Evolutionary conservation across 2,329 filamentous ascomycete species (phyloP), one percentile per base, ranked within the genome.

Genomic region (Colletotrichum limetticola): DNA sequence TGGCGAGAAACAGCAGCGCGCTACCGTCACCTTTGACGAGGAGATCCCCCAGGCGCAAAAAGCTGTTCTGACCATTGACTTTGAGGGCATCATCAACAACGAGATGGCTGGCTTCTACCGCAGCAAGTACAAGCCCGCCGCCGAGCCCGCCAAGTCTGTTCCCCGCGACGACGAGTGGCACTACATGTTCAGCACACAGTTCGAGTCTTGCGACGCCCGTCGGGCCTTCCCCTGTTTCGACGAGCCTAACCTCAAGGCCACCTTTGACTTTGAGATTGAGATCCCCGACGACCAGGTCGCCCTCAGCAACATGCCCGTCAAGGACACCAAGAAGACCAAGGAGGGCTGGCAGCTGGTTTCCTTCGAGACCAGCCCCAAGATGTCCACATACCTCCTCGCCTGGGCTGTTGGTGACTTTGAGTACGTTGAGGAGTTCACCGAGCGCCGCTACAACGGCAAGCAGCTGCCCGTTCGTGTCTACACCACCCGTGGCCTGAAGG

Each of bases 351-450:
- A 94, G 77, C 82, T 88, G 49, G 93, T 98, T 46, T 89, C 91
- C 3, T 98, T 98, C 77, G 94, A 97, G 79, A 91, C 89, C 66
- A 95, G 94, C 14, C 95, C 95, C 1, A 85, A 95, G 78, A 98
- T 98, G 95, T 97, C 94, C 85, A 97, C 94, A 28, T 93, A 97
- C 83, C 90, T 98, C 35, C 86, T 97, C 30, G 95, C 95, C 26
- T 98, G 97, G 97, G 95, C 96, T 26, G 90, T 98, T 74, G 97
- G 97, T 71, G 96, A 99, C 82, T 98, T 99, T 76, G 96, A 98
- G 83, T 98, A 98, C 78, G 91, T 98, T 67, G 97, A 99, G 85
- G 94, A 93, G 66, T 93, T 94, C 80, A 99, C 97, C 3, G 90
- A 95, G 79, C 92, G 96, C 77, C 92, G 93, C 82, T 98, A 99